Evolutionary conservation across 1,284 basidiomycete species (phyloP), one percentile per base, ranked within the genome.

Genomic region (Ceratobasidium sp.): DNA sequence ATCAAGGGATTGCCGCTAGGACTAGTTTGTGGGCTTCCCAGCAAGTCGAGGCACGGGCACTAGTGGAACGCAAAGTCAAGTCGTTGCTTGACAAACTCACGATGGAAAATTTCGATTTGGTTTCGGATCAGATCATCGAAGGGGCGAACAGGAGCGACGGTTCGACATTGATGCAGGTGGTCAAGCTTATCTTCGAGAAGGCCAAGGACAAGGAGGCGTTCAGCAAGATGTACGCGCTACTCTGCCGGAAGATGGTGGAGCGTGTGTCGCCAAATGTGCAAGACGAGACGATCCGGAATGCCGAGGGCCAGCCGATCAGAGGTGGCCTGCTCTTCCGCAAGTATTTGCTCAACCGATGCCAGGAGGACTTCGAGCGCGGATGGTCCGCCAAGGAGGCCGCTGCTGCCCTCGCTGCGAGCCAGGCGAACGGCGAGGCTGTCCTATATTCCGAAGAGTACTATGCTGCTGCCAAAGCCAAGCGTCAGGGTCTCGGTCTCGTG

Each of bases 131-230:
- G 83, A 95, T 98, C 80, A 92, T 98, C 77, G 84, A 88, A 22
- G 98, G 93, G 94, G 96, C 95, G 56, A 98, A 98, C 88, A 95
- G 90, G 85, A 95, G 93, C 7, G 95, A 98, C 81, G 96, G 96
- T 2, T 89, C 93, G 76, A 98, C 96, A 0, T 88, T 98, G 79
- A 95, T 96, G 79, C 94, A 96, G 80, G n/a, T n/a, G n/a, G n/a
- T n/a, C n/a, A n/a, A n/a, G n/a, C n/a, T n/a, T n/a, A n/a, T n/a
- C n/a, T n/a, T n/a, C n/a, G n/a, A n/a, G n/a, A n/a, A n/a, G n/a
- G n/a, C n/a, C n/a, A n/a, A n/a, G n/a, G n/a, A n/a, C n/a, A n/a
- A n/a, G 83, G 94, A 94, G 19, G 90, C 91, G 46, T 98, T 94
- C 92, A 96, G 93, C 11, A 93, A 95, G 85, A 98, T 98, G 94